These are phyloP conservation scores for Fusarium albidum DNA, from an alignment of 2,329 filamentous ascomycete species.

Conservation along the genomic window DNA sequence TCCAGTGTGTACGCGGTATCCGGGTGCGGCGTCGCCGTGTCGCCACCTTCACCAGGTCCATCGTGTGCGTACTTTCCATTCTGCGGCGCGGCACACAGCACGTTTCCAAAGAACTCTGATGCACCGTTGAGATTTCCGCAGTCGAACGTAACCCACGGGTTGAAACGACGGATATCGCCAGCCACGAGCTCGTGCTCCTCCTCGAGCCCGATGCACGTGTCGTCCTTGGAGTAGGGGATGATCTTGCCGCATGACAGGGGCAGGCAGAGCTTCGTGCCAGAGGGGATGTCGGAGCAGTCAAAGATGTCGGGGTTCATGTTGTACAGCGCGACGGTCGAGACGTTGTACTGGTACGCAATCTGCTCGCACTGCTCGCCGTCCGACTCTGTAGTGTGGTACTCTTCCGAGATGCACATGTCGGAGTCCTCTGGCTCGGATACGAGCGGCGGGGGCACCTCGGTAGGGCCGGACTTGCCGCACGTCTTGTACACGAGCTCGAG, in stretches of 20 bases:
- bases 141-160: conserved; percentile 1
- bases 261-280: not conserved
- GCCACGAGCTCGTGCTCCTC: not conserved
- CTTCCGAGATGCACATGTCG: not conserved
- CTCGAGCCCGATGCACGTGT: not conserved
- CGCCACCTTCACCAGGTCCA: conserved; percentile 8
- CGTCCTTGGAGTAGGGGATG: not conserved
- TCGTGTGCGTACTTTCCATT: conserved; percentile 4
- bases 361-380: not conserved
- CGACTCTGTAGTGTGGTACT: not conserved
- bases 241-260: not conserved
- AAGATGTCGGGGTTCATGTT: not conserved
- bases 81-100: conserved; percentile 1
- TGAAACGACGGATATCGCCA: not conserved
- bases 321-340: not conserved
- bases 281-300: not conserved
- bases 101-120: not conserved
- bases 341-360: not conserved
- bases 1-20: conserved; percentile 5
- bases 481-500: not conserved
- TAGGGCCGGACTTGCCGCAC: not conserved
- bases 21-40: conserved; percentile 9
- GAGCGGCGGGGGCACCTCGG: not conserved
- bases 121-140: not conserved
- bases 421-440: not conserved